phyloP scores from a whole-genome alignment of 2,329 filamentous ascomycete species.

The Fusarium domesticum region DNA sequence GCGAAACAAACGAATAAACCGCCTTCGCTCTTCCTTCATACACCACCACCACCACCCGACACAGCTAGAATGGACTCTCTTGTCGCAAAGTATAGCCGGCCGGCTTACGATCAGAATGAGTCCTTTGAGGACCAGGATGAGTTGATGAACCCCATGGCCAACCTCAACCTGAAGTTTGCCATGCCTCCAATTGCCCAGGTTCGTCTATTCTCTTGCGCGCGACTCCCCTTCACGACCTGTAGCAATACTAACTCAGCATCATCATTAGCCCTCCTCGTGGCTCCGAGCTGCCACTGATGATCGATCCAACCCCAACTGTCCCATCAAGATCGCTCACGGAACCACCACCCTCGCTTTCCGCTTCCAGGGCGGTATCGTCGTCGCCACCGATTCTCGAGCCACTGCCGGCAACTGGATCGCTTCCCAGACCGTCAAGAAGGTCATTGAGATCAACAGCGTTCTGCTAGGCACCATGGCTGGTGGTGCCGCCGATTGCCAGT shows the following conservation, averaged over 20 bases:
- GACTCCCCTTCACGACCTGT: background rate
- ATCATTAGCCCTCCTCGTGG: slow-evolving; percentile 76
- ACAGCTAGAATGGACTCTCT: slow-evolving; percentile 75
- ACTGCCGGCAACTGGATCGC: slow-evolving; percentile 99
- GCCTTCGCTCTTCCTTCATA: background rate
- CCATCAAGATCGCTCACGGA: slow-evolving; percentile 99
- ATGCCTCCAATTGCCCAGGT: slow-evolving; percentile 91
- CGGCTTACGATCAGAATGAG: slow-evolving; percentile 69
- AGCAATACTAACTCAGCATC: slow-evolving; percentile 7
- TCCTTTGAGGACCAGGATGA: slow-evolving; percentile 70
- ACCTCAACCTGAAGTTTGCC: slow-evolving; percentile 87
- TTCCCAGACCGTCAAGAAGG: slow-evolving; percentile 99
- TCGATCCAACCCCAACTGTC: slow-evolving; percentile 91
- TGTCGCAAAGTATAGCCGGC: slow-evolving; percentile 85
- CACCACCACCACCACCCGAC: slow-evolving; percentile 4
- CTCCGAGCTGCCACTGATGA: slow-evolving; percentile 97
- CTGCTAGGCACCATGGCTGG: slow-evolving; percentile 97
- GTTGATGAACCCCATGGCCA: slow-evolving; percentile 67
- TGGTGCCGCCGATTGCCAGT: slow-evolving; percentile 98
- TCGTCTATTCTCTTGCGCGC: slow-evolving; percentile 36
- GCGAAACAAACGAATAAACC: slow-evolving; percentile 3
- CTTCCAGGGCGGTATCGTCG: slow-evolving; percentile 97
- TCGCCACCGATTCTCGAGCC: slow-evolving; percentile 94
- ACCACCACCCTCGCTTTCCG: slow-evolving; percentile 97
- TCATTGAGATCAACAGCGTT: slow-evolving; percentile 95